Evolutionary conservation across 495 filamentous ascomycete genomes (phyloP).

Genomic region (Terfezia boudieri): DNA sequence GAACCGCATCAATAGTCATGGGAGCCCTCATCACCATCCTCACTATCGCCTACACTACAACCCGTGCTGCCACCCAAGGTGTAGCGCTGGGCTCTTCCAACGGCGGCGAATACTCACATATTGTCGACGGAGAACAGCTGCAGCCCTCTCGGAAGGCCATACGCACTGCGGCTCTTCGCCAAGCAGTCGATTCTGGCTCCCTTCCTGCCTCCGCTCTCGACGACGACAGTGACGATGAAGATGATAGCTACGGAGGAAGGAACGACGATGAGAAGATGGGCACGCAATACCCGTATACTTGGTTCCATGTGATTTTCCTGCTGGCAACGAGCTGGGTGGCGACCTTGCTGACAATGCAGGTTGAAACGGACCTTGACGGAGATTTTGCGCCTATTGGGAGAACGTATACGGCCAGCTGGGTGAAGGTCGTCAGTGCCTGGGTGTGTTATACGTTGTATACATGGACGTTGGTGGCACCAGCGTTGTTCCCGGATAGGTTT

Average conservation of each 20-base stretch:
- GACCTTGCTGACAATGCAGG: conserved; percentile 68
- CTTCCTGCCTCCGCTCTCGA: conserved; percentile 78
- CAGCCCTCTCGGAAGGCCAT: conserved; percentile 78
- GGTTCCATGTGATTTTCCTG: conserved; percentile 98
- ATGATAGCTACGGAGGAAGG: conserved; percentile 32
- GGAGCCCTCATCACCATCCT: conserved; percentile 92
- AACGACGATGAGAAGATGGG: conserved; percentile 67
- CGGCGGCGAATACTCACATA: conserved; percentile 31
- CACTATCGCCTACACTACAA: conserved; percentile 93
- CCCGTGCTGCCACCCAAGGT: conserved; percentile 82
- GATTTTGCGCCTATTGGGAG: conserved; percentile 81
- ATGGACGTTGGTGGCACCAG: conserved; percentile 78
- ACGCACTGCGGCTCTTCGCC: conserved; percentile 73
- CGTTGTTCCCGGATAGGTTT: conserved; percentile 22
- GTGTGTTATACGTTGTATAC: conserved; percentile 84
- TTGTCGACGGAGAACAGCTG: conserved; percentile 50
- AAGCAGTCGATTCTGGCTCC: conserved; percentile 74
- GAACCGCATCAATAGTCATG: conserved; percentile 68
- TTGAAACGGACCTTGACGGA: conserved; percentile 36
- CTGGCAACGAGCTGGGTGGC: conserved; percentile 89
- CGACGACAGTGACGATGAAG: conserved; percentile 50
- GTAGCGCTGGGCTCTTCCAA: conserved; percentile 52
- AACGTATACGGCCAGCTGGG: conserved; percentile 96
- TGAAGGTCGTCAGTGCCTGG: conserved; percentile 97
- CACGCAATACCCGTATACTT: conserved; percentile 87